Evolutionary conservation across 2,329 filamentous ascomycete genomes (phyloP).

Genomic region (Periconia sp.): DNA sequence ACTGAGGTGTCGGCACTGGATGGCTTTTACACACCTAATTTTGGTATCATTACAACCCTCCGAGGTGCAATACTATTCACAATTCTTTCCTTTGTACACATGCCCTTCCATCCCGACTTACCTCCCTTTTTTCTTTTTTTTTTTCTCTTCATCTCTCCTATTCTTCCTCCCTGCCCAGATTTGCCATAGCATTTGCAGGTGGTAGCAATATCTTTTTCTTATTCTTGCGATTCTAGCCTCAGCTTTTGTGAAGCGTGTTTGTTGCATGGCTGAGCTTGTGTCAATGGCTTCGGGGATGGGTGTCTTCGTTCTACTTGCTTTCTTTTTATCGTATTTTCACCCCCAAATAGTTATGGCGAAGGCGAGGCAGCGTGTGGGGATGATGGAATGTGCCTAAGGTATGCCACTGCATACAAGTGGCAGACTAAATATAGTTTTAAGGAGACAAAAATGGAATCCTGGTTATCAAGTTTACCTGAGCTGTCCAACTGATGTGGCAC

Average conservation of each 20-base stretch:
- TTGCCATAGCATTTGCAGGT: constrained; percentile 33
- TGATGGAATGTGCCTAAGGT: not conserved
- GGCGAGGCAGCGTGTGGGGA: constrained; percentile 5
- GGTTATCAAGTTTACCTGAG: not conserved
- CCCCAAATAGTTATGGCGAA: not conserved
- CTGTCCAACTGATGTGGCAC: no score
- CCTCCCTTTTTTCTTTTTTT: not conserved
- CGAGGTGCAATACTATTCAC: constrained; percentile 15
- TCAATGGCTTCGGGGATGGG: not conserved
- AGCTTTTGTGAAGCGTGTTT: not conserved
- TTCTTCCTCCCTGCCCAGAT: not conserved
- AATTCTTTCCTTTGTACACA: constrained; percentile 3
- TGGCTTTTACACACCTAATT: constrained; percentile 29
- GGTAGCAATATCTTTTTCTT: constrained; percentile 7
- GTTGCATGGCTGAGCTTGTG: not conserved
- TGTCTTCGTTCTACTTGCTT: not conserved
- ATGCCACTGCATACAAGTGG: not conserved
- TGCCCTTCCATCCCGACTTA: not conserved
- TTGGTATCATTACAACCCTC: constrained; percentile 24
- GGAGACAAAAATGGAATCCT: not conserved
- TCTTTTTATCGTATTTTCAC: not conserved
- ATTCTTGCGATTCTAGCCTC: not conserved
- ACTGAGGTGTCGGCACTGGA: constrained; percentile 8
- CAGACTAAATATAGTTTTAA: not conserved
- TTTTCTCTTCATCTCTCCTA: not conserved